Conservation (phyloP, 2,329 filamentous ascomycete genomes). For the Ophiocordyceps sinensis region DNA sequence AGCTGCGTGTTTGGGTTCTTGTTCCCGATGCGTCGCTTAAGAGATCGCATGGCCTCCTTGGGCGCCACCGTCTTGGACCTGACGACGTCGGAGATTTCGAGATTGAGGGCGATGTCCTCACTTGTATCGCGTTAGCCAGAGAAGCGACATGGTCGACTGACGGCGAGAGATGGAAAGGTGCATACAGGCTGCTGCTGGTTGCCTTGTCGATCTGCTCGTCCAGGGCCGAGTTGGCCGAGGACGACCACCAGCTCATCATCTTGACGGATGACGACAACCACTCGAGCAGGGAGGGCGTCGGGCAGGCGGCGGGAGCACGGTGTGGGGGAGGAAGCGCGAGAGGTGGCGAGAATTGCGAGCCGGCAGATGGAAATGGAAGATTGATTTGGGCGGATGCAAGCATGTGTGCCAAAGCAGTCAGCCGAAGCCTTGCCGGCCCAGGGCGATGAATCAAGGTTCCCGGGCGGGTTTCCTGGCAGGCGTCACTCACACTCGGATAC, state of each 20-base stretch:
- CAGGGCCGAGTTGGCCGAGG: slow-evolving; percentile 74
- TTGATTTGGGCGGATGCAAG: neutral
- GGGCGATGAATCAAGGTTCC: too few species aligned
- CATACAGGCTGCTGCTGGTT: slow-evolving; percentile 83
- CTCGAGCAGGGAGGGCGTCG: neutral
- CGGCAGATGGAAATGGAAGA: neutral
- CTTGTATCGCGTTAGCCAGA: slow-evolving; percentile 25
- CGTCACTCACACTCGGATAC: too few species aligned
- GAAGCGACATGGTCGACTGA: neutral
- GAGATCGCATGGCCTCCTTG: slow-evolving; percentile 92
- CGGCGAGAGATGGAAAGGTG: neutral
- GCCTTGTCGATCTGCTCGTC: slow-evolving; percentile 96
- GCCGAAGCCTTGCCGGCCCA: too few species aligned
- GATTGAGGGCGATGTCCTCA: slow-evolving; percentile 91
- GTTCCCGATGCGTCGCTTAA: slow-evolving; percentile 89
- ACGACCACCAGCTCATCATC: slow-evolving; percentile 95
- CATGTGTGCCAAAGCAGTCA: too few species aligned
- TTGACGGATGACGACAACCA: slow-evolving; percentile 5
- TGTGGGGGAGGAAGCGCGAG: neutral
- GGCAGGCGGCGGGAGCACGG: neutral
- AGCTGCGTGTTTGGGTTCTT: slow-evolving; percentile 97
- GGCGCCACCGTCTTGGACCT: slow-evolving; percentile 94
- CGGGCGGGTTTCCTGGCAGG: too few species aligned
- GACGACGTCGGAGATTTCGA: slow-evolving; percentile 96
- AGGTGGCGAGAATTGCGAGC: neutral